These are phyloP conservation scores for Phytophthora macrochlamydospora DNA, from an alignment of 352 stramenopile genomes.

Conservation along the genomic window DNA sequence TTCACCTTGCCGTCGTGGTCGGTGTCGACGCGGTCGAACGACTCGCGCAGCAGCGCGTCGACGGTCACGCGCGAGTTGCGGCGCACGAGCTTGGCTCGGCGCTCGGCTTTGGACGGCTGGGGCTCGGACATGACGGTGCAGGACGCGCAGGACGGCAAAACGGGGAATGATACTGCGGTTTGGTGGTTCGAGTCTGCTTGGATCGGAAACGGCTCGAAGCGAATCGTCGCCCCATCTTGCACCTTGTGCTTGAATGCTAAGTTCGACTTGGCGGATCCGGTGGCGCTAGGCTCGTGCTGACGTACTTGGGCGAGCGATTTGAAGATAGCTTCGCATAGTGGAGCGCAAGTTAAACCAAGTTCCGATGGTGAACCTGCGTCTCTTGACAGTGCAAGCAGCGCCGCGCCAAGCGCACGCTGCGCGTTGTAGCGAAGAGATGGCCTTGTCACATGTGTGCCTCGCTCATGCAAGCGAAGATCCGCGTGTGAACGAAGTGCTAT, in stretches of 20 bases:
- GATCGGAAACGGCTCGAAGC: conserved; percentile 16
- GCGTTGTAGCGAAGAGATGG: conserved; percentile 9
- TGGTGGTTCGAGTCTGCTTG: conserved; percentile 29
- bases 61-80: conserved; percentile 83
- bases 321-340: conserved; percentile 1
- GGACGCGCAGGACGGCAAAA: not conserved
- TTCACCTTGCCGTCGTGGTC: conserved; percentile 74
- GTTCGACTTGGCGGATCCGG: not conserved
- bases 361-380: conserved; percentile 20
- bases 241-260: conserved; percentile 32
- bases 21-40: conserved; percentile 78
- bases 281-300: not conserved
- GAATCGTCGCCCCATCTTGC: conserved; percentile 16
- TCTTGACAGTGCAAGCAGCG: conserved; percentile 8
- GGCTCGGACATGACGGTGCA: conserved; percentile 16
- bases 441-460: conserved; percentile 11
- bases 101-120: conserved; percentile 9
- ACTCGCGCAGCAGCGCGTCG: conserved; percentile 70
- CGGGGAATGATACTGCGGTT: conserved; percentile 11
- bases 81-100: conserved; percentile 60
- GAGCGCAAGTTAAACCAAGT: not conserved
- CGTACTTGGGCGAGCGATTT: conserved; percentile 9
- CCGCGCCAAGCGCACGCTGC: conserved; percentile 12
- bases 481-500: too few relatives aligned
- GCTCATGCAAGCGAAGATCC: too few relatives aligned